Conservation (phyloP, 2,329 filamentous ascomycete genomes). For the Trichoderma sp. region DNA sequence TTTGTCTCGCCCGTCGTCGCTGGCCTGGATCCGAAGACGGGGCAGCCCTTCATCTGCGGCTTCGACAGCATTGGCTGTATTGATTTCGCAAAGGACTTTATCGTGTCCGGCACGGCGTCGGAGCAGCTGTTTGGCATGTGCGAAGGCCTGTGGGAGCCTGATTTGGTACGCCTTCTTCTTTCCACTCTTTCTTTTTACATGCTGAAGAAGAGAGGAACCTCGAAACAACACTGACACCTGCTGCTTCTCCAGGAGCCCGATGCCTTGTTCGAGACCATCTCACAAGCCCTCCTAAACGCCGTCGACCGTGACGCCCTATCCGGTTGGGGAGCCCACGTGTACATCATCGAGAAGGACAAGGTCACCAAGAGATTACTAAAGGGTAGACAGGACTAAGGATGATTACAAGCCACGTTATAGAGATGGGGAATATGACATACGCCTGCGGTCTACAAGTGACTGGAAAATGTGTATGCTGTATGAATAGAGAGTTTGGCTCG, state of each 20-base stretch:
- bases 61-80: constrained; percentile 99
- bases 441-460: not conserved
- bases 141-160: constrained; percentile 95
- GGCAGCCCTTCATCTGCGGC: constrained; percentile 95
- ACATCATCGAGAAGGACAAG: constrained; percentile 99
- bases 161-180: constrained; percentile 65
- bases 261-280: constrained; percentile 97
- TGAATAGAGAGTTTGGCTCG: constrained; percentile 22
- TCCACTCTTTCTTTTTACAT: not conserved
- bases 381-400: constrained; percentile 20
- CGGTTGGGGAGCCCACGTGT: constrained; percentile 97
- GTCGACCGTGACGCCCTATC: constrained; percentile 95
- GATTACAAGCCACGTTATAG: constrained; percentile 4
- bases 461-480: constrained; percentile 17
- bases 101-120: constrained; percentile 91
- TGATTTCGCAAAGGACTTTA: constrained; percentile 99
- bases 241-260: constrained; percentile 66
- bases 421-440: not conserved
- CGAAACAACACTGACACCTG: not conserved
- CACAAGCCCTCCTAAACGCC: constrained; percentile 90
- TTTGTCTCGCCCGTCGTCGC: constrained; percentile 95
- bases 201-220: not conserved
- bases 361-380: constrained; percentile 98
- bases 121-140: constrained; percentile 99
- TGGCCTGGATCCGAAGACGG: constrained; percentile 89